A percentile compares a stretch with the other conserved stretches of the same genome.
phyloP scores from a whole-genome alignment of 2,329 filamentous ascomycete genomes.

The Scedosporium apiospermum region DNA sequence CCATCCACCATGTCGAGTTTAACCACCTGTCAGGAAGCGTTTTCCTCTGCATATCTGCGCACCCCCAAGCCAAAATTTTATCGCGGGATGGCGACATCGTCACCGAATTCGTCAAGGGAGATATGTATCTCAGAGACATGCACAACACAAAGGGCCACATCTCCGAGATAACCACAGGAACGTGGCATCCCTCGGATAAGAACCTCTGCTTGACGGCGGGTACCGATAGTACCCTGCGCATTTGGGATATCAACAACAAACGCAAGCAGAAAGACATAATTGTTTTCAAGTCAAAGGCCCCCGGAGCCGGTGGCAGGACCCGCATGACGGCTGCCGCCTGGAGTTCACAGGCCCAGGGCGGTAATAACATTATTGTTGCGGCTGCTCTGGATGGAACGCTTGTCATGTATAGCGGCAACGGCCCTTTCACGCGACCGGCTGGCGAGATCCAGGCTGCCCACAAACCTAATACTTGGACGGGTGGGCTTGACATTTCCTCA shows the following conservation, averaged over 20 bases:
- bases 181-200: slow-evolving; percentile 81
- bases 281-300: slow-evolving; percentile 87
- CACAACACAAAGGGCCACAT: slow-evolving; percentile 96
- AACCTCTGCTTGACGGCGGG: slow-evolving; percentile 85
- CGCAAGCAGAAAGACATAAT: slow-evolving; percentile 87
- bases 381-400: slow-evolving; percentile 83
- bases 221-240: slow-evolving; percentile 88
- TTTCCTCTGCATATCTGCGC: slow-evolving; percentile 79
- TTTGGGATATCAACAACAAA: slow-evolving; percentile 94
- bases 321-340: slow-evolving; percentile 91
- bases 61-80: slow-evolving; percentile 82
- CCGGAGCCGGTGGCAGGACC: slow-evolving; percentile 79
- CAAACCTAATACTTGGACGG: slow-evolving; percentile 75
- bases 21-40: slow-evolving; percentile 71
- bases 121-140: slow-evolving; percentile 98
- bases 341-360: slow-evolving; percentile 68
- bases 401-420: slow-evolving; percentile 85
- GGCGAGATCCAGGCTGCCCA: slow-evolving; percentile 83
- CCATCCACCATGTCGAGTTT: slow-evolving; percentile 79
- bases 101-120: slow-evolving; percentile 88
- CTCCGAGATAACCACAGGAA: slow-evolving; percentile 79
- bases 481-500: slow-evolving; percentile 79
- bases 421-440: slow-evolving; percentile 71
- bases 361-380: slow-evolving; percentile 67
- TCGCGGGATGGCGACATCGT: slow-evolving; percentile 79